phyloP scores from a whole-genome alignment of 2,329 filamentous ascomycete species.

The Orbilia blumenaviensis region DNA sequence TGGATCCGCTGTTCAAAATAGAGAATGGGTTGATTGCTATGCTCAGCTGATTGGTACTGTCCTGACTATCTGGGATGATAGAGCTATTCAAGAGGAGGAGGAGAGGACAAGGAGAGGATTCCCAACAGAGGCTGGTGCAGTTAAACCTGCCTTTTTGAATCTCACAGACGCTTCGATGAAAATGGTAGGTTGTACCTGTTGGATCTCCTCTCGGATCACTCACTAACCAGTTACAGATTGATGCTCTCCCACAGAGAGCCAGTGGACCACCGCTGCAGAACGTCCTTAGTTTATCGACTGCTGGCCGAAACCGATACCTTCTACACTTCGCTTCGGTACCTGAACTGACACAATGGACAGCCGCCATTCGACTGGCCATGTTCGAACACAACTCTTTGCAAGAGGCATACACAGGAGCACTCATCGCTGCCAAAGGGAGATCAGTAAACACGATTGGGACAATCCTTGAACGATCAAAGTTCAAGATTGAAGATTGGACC shows the following conservation, averaged over 20 bases:
- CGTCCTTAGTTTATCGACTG: conserved; percentile 93
- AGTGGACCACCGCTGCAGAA: conserved; percentile 87
- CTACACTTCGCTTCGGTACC: conserved; percentile 96
- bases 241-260: conserved; percentile 82
- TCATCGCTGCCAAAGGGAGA: conserved; percentile 95
- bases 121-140: conserved; percentile 58
- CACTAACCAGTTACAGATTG: conserved; percentile 70
- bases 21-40: conserved; percentile 96
- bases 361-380: conserved; percentile 90
- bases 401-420: conserved; percentile 93
- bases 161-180: conserved; percentile 96
- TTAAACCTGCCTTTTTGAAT: conserved; percentile 93
- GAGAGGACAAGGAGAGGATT: conserved; percentile 37
- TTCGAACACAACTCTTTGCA: conserved; percentile 92
- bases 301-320: conserved; percentile 92
- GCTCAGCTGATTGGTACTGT: conserved; percentile 95
- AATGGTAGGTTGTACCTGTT: conserved; percentile 72
- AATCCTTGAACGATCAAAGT: conserved; percentile 82
- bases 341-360: conserved; percentile 93
- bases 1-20: conserved; percentile 83
- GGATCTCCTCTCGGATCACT: conserved; percentile 53
- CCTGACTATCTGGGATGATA: conserved; percentile 94
- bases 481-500: conserved; percentile 89
- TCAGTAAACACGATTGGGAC: conserved; percentile 85
- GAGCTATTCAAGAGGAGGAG: conserved; percentile 82